Conservation (phyloP, 2,329 filamentous ascomycete genomes). For the Magnaporthiopsis incrustans region DNA sequence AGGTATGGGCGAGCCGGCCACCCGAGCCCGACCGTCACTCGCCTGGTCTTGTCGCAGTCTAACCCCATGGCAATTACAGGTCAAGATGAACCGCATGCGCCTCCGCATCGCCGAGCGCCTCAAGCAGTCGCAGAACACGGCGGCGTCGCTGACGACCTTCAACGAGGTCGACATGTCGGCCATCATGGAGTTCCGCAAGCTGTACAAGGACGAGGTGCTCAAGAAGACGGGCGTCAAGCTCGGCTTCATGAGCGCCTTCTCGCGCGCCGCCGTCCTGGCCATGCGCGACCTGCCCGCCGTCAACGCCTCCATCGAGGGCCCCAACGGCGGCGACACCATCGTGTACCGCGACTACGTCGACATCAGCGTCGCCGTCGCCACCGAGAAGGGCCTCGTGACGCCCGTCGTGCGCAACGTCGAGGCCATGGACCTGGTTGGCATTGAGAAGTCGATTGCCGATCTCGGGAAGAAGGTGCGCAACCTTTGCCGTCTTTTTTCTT, state of each 20-base stretch:
- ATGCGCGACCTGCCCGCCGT: conserved; percentile 93
- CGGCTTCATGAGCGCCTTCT: conserved; percentile 99
- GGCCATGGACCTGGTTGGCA: conserved; percentile 75
- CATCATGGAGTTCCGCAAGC: conserved; percentile 92
- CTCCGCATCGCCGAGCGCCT: conserved; percentile 93
- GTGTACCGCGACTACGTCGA: conserved; percentile 98
- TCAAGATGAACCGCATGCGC: conserved; percentile 99
- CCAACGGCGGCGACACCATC: conserved; percentile 91
- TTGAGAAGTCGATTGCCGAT: conserved; percentile 88
- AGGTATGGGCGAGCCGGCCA: conserved; percentile 47
- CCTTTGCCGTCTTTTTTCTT: too few relatives aligned
- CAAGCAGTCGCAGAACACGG: conserved; percentile 98
- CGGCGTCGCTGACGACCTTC: conserved; percentile 94
- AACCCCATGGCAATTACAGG: conserved; percentile 37
- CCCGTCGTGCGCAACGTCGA: conserved; percentile 94
- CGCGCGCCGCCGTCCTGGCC: conserved; percentile 78
- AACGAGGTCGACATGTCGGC: conserved; percentile 99
- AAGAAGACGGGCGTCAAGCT: conserved; percentile 97
- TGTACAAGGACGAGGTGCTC: conserved; percentile 92
- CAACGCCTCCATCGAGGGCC: conserved; percentile 95
- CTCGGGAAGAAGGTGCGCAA: conserved; percentile 78
- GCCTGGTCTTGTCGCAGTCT: background rate
- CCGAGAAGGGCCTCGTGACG: conserved; percentile 94
- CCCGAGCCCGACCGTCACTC: too few relatives aligned
- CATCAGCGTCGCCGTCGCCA: conserved; percentile 93